A percentile compares a stretch with the other conserved stretches of the same genome.
phyloP scores from a whole-genome alignment of 2,329 filamentous ascomycete genomes.

The Paecilomyces variotii region DNA sequence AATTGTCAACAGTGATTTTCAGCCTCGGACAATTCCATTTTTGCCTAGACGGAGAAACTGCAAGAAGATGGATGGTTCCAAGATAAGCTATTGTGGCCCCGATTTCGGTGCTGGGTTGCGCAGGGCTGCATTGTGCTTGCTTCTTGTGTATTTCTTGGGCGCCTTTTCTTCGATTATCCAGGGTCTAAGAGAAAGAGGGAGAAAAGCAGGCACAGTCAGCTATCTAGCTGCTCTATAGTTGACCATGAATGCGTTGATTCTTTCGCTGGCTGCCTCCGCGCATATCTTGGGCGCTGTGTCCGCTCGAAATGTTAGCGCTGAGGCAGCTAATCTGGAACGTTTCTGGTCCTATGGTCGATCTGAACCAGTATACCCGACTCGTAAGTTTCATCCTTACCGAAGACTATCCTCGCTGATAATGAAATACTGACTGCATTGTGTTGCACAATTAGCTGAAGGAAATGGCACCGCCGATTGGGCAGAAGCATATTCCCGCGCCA shows the following conservation, averaged over 20 bases:
- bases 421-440: not conserved
- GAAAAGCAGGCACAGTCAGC: not conserved
- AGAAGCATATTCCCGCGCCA: constrained; percentile 5
- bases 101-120: no score
- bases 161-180: not conserved
- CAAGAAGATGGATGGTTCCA: not conserved
- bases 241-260: not conserved
- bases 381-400: not conserved
- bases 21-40: not conserved
- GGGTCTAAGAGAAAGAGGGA: not conserved
- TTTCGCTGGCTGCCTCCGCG: not conserved
- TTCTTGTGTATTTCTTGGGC: not conserved
- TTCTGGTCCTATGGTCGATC: constrained; percentile 2
- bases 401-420: not conserved
- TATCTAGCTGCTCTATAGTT: not conserved
- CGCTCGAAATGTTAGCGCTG: not conserved
- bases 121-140: not conserved
- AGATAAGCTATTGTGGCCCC: not conserved
- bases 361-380: constrained; percentile 1
- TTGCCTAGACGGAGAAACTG: not conserved
- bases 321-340: not conserved
- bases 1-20: no score
- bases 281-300: not conserved
- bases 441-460: not conserved
- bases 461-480: constrained; percentile 4